Evolutionary conservation across 805 yeast genomes (phyloP).

Genomic region (Grigorovia yakushimaensis): DNA sequence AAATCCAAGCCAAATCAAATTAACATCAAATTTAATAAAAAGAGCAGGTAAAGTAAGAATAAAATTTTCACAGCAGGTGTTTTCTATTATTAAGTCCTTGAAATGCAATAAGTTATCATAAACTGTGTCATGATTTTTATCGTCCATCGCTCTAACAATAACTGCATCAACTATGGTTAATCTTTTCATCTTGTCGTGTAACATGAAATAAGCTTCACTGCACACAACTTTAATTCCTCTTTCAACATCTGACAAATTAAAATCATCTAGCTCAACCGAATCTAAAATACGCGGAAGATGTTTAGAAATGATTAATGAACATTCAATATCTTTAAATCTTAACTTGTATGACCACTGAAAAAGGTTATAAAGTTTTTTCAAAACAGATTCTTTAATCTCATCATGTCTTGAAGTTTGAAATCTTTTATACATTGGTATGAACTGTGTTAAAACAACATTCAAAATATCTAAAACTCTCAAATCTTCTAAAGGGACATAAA

Average conservation of each 20-base stretch:
- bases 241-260: conserved; percentile 15
- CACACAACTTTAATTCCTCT: conserved; percentile 19
- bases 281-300: conserved; percentile 18
- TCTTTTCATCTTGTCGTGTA: conserved; percentile 5
- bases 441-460: conserved; percentile 3
- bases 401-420: neutral
- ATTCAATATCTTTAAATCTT: conserved; percentile 20
- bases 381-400: neutral
- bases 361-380: neutral
- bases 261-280: conserved; percentile 11
- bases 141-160: conserved; percentile 19
- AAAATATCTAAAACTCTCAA: conserved; percentile 15
- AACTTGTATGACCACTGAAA: conserved; percentile 16
- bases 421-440: neutral
- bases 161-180: conserved; percentile 13
- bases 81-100: conserved; percentile 8
- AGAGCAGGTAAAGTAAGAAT: conserved; percentile 14
- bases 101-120: conserved; percentile 14
- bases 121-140: conserved; percentile 3
- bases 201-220: conserved; percentile 14
- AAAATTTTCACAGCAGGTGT: neutral
- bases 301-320: conserved; percentile 16
- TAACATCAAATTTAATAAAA: conserved; percentile 21
- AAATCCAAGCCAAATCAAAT: conserved; percentile 22
- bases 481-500: conserved; percentile 17